phyloP scores from a whole-genome alignment of 2,329 filamentous ascomycete species.

The Sclerotinia glacialis region DNA sequence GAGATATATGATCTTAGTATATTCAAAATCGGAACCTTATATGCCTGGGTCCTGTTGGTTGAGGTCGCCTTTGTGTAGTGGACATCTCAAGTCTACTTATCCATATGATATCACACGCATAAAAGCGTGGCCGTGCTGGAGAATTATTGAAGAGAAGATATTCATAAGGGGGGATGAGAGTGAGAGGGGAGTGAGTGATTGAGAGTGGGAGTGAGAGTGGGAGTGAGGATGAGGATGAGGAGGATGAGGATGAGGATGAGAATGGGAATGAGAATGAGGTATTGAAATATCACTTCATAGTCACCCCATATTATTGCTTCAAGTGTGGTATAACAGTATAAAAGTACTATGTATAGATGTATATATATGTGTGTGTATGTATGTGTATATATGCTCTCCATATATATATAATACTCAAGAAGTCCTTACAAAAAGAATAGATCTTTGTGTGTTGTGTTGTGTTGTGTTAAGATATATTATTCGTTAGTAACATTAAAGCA shows the following conservation, averaged over 20 bases:
- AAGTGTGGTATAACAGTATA: background rate
- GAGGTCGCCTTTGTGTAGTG: background rate
- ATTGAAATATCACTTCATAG: background rate
- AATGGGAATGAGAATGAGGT: background rate
- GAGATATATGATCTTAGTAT: background rate
- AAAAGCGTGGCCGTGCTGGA: slow-evolving; percentile 2
- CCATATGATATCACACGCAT: background rate
- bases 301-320: background rate
- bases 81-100: background rate
- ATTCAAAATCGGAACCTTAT: background rate
- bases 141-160: background rate
- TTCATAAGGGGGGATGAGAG: background rate
- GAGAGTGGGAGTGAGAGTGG: no score
- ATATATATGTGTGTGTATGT: no score
- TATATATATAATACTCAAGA: no score
- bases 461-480: no score
- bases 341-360: no score
- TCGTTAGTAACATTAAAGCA: no score
- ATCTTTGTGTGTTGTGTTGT: no score
- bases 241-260: no score
- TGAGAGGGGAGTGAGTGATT: background rate
- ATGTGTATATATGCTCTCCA: no score
- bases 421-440: no score
- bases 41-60: background rate
- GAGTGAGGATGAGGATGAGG: no score